Evolutionary conservation across 768 basidiomycete genomes (phyloP).

Genomic region (Kwoniella shandongensis): DNA sequence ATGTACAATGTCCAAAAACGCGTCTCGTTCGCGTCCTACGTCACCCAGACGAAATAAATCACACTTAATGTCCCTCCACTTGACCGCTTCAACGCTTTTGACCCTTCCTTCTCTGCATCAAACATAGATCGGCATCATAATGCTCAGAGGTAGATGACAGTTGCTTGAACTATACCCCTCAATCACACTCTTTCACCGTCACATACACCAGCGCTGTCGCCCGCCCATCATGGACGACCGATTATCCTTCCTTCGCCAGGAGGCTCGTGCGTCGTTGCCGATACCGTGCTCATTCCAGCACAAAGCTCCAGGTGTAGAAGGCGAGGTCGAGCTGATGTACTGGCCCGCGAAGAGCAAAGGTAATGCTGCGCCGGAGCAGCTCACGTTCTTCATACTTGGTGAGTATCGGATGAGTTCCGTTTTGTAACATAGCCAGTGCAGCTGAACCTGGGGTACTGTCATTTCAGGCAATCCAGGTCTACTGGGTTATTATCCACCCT

Average conservation of each 20-base stretch:
- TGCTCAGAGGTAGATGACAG: not conserved
- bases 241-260: conserved; percentile 21
- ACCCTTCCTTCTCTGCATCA: no score
- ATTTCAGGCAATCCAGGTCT: conserved; percentile 62
- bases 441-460: not conserved
- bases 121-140: no score
- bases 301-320: conserved; percentile 5
- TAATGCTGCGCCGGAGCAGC: conserved; percentile 21
- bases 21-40: no score
- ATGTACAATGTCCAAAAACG: no score
- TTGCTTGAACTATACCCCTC: not conserved
- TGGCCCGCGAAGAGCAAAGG: conserved; percentile 26
- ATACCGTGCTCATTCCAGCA: conserved; percentile 18
- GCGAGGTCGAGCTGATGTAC: conserved; percentile 37
- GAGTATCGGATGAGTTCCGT: not conserved
- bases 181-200: not conserved
- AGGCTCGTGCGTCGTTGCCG: not conserved
- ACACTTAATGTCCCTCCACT: no score
- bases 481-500: conserved; percentile 67
- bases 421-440: not conserved
- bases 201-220: not conserved
- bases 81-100: no score
- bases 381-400: conserved; percentile 44
- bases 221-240: conserved; percentile 8
- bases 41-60: no score